These are phyloP conservation scores for Halenospora varia DNA, from an alignment of 495 filamentous ascomycete genomes.

Conservation along the genomic window DNA sequence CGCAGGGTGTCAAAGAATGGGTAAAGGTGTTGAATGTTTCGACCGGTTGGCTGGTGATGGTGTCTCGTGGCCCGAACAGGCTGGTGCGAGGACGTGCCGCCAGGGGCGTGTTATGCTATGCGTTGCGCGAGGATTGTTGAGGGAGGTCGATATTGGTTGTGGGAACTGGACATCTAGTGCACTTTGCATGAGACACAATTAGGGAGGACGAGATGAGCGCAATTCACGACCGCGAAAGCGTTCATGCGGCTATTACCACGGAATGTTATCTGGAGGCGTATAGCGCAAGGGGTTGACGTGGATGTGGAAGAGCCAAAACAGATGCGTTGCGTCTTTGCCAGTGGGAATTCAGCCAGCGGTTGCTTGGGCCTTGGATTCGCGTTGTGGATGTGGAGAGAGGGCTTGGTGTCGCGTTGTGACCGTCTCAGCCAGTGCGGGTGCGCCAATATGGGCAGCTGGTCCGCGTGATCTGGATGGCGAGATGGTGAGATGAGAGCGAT, in stretches of 20 bases:
- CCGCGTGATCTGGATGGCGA: neutral
- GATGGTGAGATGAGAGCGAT: neutral
- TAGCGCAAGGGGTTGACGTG: neutral
- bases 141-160: neutral
- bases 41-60: slow-evolving; percentile 16
- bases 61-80: slow-evolving; percentile 22
- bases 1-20: slow-evolving; percentile 1
- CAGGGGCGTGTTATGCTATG: neutral
- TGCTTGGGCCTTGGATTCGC: neutral
- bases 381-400: neutral
- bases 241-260: slow-evolving; percentile 1
- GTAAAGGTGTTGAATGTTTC: neutral
- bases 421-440: neutral
- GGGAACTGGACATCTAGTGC: neutral
- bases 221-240: neutral
- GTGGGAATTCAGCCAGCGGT: neutral
- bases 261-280: neutral
- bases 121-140: neutral
- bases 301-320: neutral
- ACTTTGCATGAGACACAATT: neutral
- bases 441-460: neutral
- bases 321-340: neutral
- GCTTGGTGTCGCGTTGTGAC: neutral
- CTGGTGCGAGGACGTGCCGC: neutral
- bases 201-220: neutral